Percentiles rank a stretch among this genome's conserved stretches.
phyloP scores from a whole-genome alignment of 2,329 filamentous ascomycete species.

The Teratosphaeria pseudoeucalypti region DNA sequence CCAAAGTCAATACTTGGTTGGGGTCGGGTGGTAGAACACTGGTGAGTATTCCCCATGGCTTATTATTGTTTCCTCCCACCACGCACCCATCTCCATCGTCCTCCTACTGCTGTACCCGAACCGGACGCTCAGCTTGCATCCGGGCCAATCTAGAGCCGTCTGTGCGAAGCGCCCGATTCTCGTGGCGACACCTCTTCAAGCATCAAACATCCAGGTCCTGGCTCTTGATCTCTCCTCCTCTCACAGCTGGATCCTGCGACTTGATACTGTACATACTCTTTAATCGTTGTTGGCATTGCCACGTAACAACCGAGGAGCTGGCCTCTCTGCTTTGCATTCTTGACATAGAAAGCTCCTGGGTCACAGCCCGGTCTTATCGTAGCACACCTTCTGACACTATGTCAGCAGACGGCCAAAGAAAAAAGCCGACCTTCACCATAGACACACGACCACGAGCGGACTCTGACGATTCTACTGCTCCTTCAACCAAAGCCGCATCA shows the following conservation, averaged over 20 bases:
- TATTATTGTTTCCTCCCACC: slow-evolving; percentile 1
- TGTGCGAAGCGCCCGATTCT: slow-evolving; percentile 16
- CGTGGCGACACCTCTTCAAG: slow-evolving; percentile 6
- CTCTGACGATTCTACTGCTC: slow-evolving; percentile 20
- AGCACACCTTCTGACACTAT: slow-evolving; percentile 28
- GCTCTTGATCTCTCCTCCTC: slow-evolving; percentile 7
- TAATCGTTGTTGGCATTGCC: slow-evolving; percentile 3
- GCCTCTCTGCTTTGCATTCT: slow-evolving; percentile 20
- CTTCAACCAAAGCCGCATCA: slow-evolving; percentile 18
- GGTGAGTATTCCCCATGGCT: slow-evolving; percentile 2
- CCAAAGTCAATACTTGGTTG: not conserved
- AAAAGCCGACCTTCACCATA: slow-evolving; percentile 30
- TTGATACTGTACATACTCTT: slow-evolving; percentile 7
- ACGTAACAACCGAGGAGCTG: slow-evolving; percentile 18
- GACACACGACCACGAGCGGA: slow-evolving; percentile 29
- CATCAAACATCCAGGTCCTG: not conserved
- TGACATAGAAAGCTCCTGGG: slow-evolving; percentile 7
- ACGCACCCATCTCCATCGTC: not conserved
- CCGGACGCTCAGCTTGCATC: not conserved
- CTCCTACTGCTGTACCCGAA: slow-evolving; percentile 1
- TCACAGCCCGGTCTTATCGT: not conserved
- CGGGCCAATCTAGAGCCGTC: slow-evolving; percentile 9
- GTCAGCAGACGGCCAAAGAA: slow-evolving; percentile 35
- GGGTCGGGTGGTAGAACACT: not conserved
- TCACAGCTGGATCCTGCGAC: slow-evolving; percentile 8